Percentiles rank a stretch among this genome's conserved stretches.
These are phyloP conservation scores for Globisporangium cystogenes DNA, from an alignment of 352 stramenopile species.

Conservation along the genomic window DNA sequence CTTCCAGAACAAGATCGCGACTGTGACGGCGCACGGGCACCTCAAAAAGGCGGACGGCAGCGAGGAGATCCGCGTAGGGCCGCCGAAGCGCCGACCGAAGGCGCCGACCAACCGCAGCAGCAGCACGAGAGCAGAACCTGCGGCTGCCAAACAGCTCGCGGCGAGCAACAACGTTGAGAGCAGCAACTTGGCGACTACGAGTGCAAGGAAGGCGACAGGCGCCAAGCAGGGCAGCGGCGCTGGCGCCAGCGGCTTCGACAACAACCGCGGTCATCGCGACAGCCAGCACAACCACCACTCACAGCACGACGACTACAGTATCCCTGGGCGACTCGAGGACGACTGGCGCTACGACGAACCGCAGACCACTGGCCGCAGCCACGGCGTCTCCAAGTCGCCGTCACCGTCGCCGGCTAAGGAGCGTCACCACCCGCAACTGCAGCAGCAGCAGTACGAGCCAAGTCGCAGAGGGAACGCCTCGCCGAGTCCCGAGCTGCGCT, in stretches of 20 bases:
- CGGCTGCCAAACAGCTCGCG: conserved; percentile 3
- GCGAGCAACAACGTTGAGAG: conserved; percentile 16
- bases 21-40: conserved; percentile 71
- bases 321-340: conserved; percentile 2
- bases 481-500: neutral
- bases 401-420: conserved; percentile 11
- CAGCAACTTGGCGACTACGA: neutral
- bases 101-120: neutral
- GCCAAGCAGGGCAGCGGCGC: conserved; percentile 7
- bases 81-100: conserved; percentile 42
- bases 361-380: conserved; percentile 4
- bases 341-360: conserved; percentile 9
- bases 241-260: conserved; percentile 14
- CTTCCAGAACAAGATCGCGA: conserved; percentile 82
- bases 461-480: neutral
- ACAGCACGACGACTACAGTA: neutral
- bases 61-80: conserved; percentile 74
- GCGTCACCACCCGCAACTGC: neutral
- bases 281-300: neutral
- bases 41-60: conserved; percentile 75
- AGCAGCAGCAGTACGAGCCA: conserved; percentile 2
- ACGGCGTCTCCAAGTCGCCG: neutral
- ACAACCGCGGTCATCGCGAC: conserved; percentile 16
- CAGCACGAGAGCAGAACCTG: neutral
- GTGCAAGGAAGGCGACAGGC: neutral